phyloP scores from a whole-genome alignment of 1,139 yeast genomes.

The Spathaspora sp. region DNA sequence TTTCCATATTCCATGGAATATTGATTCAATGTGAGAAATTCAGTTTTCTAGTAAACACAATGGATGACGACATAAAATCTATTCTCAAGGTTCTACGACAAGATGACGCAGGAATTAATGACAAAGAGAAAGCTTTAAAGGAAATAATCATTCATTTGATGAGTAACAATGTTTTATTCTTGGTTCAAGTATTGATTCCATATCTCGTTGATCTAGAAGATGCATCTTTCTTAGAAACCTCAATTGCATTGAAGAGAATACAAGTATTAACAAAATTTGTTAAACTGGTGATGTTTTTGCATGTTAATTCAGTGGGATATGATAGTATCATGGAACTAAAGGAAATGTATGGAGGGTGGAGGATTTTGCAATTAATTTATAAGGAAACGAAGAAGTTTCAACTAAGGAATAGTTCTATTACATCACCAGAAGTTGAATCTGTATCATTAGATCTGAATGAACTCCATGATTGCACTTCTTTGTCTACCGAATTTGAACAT shows the following conservation, averaged over 20 bases:
- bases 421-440: no score
- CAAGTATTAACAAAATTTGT: neutral
- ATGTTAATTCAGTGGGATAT: neutral
- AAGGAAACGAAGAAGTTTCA: neutral
- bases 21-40: neutral
- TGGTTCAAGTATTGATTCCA: neutral
- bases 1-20: neutral
- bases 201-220: neutral
- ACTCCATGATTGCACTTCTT: no score
- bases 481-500: no score
- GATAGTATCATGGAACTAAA: neutral
- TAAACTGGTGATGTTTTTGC: neutral
- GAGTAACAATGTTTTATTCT: neutral
- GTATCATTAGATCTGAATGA: no score
- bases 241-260: neutral
- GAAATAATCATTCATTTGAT: neutral
- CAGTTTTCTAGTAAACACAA: neutral
- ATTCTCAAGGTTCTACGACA: neutral
- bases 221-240: neutral
- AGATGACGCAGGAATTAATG: neutral
- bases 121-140: neutral
- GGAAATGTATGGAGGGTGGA: neutral
- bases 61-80: neutral
- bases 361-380: neutral
- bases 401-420: no score